A percentile compares a stretch with the other conserved stretches of the same genome.
Conservation (phyloP, 139 green algal species). For the Yamagishiella unicocca region DNA sequence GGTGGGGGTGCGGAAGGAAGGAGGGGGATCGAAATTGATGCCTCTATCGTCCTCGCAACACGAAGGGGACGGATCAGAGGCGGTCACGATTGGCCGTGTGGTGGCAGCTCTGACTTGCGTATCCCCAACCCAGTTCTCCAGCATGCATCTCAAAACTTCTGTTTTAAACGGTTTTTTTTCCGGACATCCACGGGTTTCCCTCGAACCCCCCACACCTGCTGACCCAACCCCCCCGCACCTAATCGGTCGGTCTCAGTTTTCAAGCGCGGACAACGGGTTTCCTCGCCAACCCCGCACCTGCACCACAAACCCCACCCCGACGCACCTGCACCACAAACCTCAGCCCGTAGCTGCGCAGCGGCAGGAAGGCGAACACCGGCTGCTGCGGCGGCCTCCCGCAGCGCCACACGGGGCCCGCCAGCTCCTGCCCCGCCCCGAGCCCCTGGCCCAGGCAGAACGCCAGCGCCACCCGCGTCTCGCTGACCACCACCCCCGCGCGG, state of each 20-base stretch:
- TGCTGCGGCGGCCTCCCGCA: conserved; percentile 50
- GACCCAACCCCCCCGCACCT: too few species aligned
- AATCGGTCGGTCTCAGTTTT: too few species aligned
- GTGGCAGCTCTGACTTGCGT: too few species aligned
- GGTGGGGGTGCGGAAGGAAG: neutral
- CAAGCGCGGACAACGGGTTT: too few species aligned
- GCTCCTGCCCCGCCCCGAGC: neutral
- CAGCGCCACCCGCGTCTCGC: conserved; percentile 27
- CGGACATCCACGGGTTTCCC: too few species aligned
- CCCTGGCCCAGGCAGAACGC: conserved; percentile 32
- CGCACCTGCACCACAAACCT: conserved; percentile 62
- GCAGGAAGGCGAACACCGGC: conserved; percentile 69
- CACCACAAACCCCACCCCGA: neutral
- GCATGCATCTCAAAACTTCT: too few species aligned
- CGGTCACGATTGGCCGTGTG: too few species aligned
- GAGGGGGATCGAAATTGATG: neutral
- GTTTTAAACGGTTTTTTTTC: too few species aligned
- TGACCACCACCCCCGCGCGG: conserved; percentile 14
- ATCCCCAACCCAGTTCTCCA: too few species aligned
- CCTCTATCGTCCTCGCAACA: too few species aligned
- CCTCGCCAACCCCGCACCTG: neutral
- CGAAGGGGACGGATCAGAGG: too few species aligned
- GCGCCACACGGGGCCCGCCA: neutral
- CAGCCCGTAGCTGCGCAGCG: conserved; percentile 66
- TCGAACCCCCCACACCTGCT: too few species aligned